Conservation (phyloP, 805 yeast genomes). For the Allodekkera sacchari region DNA sequence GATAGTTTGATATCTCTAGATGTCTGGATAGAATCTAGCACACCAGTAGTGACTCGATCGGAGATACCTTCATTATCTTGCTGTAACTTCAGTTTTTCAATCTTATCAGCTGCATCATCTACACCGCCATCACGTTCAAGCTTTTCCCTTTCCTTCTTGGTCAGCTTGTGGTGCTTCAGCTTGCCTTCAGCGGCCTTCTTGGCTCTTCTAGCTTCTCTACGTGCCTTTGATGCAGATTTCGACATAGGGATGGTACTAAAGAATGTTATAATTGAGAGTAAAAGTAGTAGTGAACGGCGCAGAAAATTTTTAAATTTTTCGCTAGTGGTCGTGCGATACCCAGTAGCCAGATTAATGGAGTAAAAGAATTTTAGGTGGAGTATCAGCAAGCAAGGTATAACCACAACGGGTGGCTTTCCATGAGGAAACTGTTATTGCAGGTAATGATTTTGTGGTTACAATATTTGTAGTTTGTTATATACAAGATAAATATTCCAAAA, state of each 20-base stretch:
- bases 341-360: too few species aligned
- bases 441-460: too few species aligned
- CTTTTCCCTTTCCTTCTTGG: constrained; percentile 40
- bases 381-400: too few species aligned
- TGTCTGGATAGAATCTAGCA: constrained; percentile 76
- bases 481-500: too few species aligned
- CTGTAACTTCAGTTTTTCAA: constrained; percentile 84
- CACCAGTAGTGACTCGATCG: constrained; percentile 98
- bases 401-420: too few species aligned
- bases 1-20: constrained; percentile 91
- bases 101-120: constrained; percentile 60
- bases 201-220: constrained; percentile 94
- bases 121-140: constrained; percentile 46
- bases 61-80: constrained; percentile 90
- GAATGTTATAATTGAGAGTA: too few species aligned
- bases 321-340: too few species aligned
- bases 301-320: too few species aligned
- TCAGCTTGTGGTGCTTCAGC: constrained; percentile 53
- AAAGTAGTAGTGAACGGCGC: too few species aligned
- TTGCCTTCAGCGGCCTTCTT: constrained; percentile 84
- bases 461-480: too few species aligned
- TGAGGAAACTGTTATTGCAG: too few species aligned
- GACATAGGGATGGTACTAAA: constrained; percentile 32
- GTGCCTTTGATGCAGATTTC: constrained; percentile 90
- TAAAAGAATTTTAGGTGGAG: too few species aligned